A percentile compares a stretch with the other conserved stretches of the same genome.
These are phyloP conservation scores for Hyaloscypha hepaticicola DNA, from an alignment of 495 filamentous ascomycete species.

Conservation along the genomic window DNA sequence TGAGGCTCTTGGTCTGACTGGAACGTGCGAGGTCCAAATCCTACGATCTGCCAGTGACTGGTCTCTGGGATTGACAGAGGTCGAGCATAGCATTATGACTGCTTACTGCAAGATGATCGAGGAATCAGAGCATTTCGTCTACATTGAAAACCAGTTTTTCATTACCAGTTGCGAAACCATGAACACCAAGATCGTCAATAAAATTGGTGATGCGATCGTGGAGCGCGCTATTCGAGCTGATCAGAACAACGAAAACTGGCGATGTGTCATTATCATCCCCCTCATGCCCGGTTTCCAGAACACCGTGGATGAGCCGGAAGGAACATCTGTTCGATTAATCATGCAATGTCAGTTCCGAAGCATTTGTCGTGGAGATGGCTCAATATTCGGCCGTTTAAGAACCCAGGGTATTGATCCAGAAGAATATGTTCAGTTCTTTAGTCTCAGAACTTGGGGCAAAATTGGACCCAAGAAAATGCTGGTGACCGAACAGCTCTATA, in stretches of 20 bases:
- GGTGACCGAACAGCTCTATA: conserved; percentile 96
- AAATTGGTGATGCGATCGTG: conserved; percentile 92
- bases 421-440: conserved; percentile 95
- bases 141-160: conserved; percentile 99
- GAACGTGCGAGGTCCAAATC: conserved; percentile 95
- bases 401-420: conserved; percentile 88
- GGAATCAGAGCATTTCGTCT: conserved; percentile 94
- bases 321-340: conserved; percentile 90
- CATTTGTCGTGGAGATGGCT: conserved; percentile 90
- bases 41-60: conserved; percentile 85
- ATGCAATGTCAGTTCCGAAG: conserved; percentile 98
- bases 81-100: conserved; percentile 92
- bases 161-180: conserved; percentile 90
- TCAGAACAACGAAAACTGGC: conserved; percentile 85
- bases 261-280: conserved; percentile 90
- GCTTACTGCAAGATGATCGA: conserved; percentile 95
- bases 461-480: conserved; percentile 79
- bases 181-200: conserved; percentile 83
- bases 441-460: conserved; percentile 88
- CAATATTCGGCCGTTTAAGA: conserved; percentile 85
- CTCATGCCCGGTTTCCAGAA: conserved; percentile 99
- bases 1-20: conserved; percentile 81
- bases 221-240: conserved; percentile 85
- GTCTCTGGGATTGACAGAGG: conserved; percentile 86
- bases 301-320: conserved; percentile 88